A percentile compares a stretch with the other conserved stretches of the same genome.
phyloP scores from a whole-genome alignment of 2,329 filamentous ascomycete species.

The Diaporthe velutina region DNA sequence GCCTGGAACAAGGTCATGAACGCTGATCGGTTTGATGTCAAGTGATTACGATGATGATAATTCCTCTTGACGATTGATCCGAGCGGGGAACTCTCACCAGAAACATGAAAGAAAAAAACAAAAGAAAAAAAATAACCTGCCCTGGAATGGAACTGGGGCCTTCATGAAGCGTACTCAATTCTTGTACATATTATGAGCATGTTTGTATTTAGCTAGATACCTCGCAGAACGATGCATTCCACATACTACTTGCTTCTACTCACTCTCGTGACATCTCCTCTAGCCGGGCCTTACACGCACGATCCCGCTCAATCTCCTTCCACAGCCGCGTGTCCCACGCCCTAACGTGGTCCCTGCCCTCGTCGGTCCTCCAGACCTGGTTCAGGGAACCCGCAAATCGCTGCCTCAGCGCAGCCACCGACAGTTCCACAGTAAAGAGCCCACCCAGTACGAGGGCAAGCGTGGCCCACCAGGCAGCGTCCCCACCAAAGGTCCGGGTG shows the following conservation, averaged over 20 bases:
- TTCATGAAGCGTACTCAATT: slow-evolving; percentile 11
- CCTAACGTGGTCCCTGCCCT: slow-evolving; percentile 48
- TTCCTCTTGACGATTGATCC: neutral
- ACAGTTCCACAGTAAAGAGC: slow-evolving; percentile 75
- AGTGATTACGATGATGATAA: neutral
- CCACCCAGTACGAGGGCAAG: slow-evolving; percentile 73
- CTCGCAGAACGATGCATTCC: slow-evolving; percentile 7
- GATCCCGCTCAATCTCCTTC: slow-evolving; percentile 70
- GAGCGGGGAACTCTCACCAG: too few species aligned
- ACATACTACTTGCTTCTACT: neutral
- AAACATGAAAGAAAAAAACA: neutral
- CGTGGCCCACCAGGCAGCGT: slow-evolving; percentile 80
- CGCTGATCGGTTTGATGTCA: slow-evolving; percentile 74
- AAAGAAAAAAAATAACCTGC: neutral
- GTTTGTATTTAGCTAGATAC: slow-evolving; percentile 16
- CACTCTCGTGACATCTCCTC: slow-evolving; percentile 6
- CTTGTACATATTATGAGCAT: slow-evolving; percentile 23
- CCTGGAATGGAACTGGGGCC: neutral
- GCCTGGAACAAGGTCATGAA: slow-evolving; percentile 84
- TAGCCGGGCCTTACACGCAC: slow-evolving; percentile 38
- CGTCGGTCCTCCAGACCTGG: slow-evolving; percentile 18
- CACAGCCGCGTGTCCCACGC: slow-evolving; percentile 68
- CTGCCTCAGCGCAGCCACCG: slow-evolving; percentile 63
- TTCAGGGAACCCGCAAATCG: slow-evolving; percentile 34
- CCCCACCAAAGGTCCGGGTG: slow-evolving; percentile 74